Conservation (phyloP, 352 stramenopile species). For the Phytopythium kandeliae region DNA sequence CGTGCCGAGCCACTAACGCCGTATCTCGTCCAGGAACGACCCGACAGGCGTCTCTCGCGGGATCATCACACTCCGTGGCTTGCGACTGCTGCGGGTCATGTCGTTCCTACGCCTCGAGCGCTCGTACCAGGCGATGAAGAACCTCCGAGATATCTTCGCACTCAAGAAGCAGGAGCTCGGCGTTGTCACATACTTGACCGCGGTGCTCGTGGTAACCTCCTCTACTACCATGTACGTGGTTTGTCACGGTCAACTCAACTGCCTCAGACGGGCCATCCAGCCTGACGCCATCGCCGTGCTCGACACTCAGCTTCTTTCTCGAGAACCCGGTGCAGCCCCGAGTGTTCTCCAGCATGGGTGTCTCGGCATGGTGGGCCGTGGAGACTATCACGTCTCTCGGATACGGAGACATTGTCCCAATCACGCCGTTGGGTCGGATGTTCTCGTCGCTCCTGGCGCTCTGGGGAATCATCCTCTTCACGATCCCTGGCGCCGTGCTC, state of each 20-base stretch:
- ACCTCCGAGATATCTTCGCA: conserved; percentile 64
- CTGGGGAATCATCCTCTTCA: conserved; percentile 86
- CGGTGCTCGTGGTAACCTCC: conserved; percentile 68
- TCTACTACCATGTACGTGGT: conserved; percentile 76
- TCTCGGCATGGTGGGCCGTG: conserved; percentile 74
- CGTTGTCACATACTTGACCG: conserved; percentile 77
- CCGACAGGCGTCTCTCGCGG: conserved; percentile 23
- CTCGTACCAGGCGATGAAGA: conserved; percentile 76
- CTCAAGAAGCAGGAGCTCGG: conserved; percentile 72
- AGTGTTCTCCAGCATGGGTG: conserved; percentile 72
- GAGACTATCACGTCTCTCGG: conserved; percentile 85
- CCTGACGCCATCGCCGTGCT: neutral
- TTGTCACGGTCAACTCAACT: neutral
- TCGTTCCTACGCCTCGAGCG: conserved; percentile 76
- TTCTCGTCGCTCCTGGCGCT: conserved; percentile 75
- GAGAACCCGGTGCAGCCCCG: conserved; percentile 67
- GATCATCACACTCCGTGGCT: conserved; percentile 57
- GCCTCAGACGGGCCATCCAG: no score
- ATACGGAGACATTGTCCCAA: conserved; percentile 80
- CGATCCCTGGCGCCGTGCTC: conserved; percentile 76
- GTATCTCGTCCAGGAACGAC: neutral
- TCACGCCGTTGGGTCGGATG: conserved; percentile 53
- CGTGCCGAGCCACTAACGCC: neutral
- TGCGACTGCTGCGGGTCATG: conserved; percentile 72
- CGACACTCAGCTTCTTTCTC: conserved; percentile 57